Base-by-base conservation (phyloP, 495 filamentous ascomycete genomes). In the Friedmanniomyces endolithicus region DNA sequence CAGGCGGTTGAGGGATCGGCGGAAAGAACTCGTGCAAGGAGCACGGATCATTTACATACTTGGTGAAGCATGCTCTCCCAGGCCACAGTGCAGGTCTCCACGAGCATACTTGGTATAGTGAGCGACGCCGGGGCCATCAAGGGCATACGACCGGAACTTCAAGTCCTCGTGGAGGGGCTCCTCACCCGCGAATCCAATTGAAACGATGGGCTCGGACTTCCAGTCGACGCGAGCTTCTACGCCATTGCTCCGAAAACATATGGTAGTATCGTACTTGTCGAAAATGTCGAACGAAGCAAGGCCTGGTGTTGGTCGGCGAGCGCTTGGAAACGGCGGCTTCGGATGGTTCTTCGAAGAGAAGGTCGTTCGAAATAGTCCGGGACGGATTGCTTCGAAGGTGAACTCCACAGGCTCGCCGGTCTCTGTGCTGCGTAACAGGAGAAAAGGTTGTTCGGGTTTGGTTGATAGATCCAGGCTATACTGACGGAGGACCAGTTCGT, bases 61-160 rank as follows among this genome's bases (percentile, higher is more conserved):
- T 0, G 83, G 83, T 0, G 80, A 81, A 19, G 78, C 70, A 64
- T 85, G 85, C 65, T 86, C 83, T 7, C 83, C 82, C 1, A 86
- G 67, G 1, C 83, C 82, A 24, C 85, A 75, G 61, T 86, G 78
- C 0, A 86, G 69, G 29, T 72, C 77, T 33, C 75, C 66, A 24
- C 70, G 68, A 53, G 82, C 77, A 60, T 82, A 79, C 25, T 67
- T 63, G 11, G 73, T 78, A 65, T 86, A 84, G 64, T 81, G 76
- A 2, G 80, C 73, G 47, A 83, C 64, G 23, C 82, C 81, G 0
- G 67, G 59, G 14, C 71, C 72, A 57, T 84, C 81, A 11, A 78
- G 67, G 29, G 75, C 75, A 50, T 84, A 86, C 1, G 81, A 83
- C 41, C 82, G 75, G 50, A 78, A 71, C 0, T 75, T 74, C 20